phyloP scores from a whole-genome alignment of 1,284 basidiomycete genomes.

The Heterobasidion parviporum region DNA sequence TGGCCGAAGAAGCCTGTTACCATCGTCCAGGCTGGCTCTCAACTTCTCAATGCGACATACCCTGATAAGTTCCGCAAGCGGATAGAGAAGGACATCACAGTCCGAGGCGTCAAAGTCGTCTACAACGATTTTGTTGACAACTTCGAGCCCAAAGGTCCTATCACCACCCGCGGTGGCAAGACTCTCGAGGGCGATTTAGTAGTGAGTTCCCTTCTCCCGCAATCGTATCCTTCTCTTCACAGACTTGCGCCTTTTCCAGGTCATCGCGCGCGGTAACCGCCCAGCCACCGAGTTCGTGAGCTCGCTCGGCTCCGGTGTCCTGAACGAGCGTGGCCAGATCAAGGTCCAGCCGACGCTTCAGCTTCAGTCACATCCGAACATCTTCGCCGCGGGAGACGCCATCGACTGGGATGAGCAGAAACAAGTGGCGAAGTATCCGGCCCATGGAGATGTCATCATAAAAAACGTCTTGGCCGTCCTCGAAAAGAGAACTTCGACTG shows the following conservation, averaged over 20 bases:
- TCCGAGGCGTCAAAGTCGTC: slow-evolving; percentile 41
- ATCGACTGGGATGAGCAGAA: slow-evolving; percentile 55
- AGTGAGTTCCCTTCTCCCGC: slow-evolving; percentile 26
- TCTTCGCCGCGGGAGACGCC: slow-evolving; percentile 55
- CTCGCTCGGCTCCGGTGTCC: slow-evolving; percentile 31
- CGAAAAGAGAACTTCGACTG: slow-evolving; percentile 23
- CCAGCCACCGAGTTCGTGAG: slow-evolving; percentile 45
- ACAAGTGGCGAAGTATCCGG: slow-evolving; percentile 37
- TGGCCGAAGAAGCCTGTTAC: slow-evolving; percentile 51
- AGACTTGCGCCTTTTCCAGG: slow-evolving; percentile 19
- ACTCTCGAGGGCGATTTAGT: slow-evolving; percentile 48
- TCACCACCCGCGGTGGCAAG: slow-evolving; percentile 48
- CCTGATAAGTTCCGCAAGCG: slow-evolving; percentile 46
- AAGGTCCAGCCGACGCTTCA: slow-evolving; percentile 47
- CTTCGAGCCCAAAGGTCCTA: slow-evolving; percentile 19
- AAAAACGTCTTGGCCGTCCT: slow-evolving; percentile 42
- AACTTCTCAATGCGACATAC: slow-evolving; percentile 52
- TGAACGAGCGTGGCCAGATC: slow-evolving; percentile 34
- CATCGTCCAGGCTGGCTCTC: slow-evolving; percentile 45
- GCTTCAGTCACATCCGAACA: slow-evolving; percentile 32
- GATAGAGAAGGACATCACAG: slow-evolving; percentile 31
- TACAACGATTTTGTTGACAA: slow-evolving; percentile 49
- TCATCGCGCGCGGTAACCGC: slow-evolving; percentile 37
- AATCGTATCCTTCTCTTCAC: not conserved
- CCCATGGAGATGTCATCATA: slow-evolving; percentile 34